Evolutionary conservation across 2,329 filamentous ascomycete genomes (phyloP), one percentile per base, ranked within the genome.

Genomic region (Volutella citrinella): DNA sequence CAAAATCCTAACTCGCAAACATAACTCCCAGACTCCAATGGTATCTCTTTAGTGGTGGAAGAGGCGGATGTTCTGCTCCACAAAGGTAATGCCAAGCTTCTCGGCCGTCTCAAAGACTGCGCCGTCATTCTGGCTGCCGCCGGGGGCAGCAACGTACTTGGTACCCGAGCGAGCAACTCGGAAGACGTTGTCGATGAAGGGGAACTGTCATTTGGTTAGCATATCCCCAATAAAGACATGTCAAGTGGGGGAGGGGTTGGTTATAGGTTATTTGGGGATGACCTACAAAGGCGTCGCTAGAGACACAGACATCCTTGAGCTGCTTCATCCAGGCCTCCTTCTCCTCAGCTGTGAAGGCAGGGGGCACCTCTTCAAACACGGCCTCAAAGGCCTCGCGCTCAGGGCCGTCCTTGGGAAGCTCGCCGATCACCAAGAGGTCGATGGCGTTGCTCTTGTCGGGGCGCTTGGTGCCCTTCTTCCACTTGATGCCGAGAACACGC

Each of bases 391-490:
- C 82, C 51, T 85, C 84, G 46, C 83, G 82, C 74, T 98, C 93
- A 22, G 85, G 74, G 4, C 89, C 90, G 14, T 76, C 78, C 63
- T 84, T 84, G 35, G 91, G 90, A 17, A 96, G 79, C 65, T 95
- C 78, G 32, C 91, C 91, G 43, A 87, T 93, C 63, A 93, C 93
- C 46, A 97, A 80, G 57, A 97, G 74, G 61, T 97, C 93, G 57
- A 97, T 96, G 47, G 90, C 91, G 63, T 98, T 98, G 72, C 86
- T 94, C 80, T 97, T 98, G 64, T 96, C 91, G 28, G 93, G 78
- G 38, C 93, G 82, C 81, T 97, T 97, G 59, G 86, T 88, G 54
- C 93, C 91, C 71, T 93, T 91, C 78, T 95, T 96, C 87, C 89
- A 98, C 72, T 91, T 87, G 62, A 98, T 84, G 57, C 72, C 75